phyloP scores from a whole-genome alignment of 441 rosid species.

The Breynia disticha region DNA sequence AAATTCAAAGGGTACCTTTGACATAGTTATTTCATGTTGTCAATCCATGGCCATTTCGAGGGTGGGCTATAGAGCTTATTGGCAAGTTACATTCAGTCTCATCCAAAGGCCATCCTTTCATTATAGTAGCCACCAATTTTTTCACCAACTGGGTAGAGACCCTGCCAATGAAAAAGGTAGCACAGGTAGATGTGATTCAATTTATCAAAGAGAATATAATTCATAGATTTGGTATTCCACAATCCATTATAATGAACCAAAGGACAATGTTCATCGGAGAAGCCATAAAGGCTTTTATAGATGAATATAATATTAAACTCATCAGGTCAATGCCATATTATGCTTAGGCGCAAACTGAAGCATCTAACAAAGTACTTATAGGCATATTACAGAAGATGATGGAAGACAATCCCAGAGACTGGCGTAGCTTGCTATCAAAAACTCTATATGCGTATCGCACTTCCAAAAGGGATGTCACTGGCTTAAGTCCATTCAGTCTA shows the following conservation, averaged over 20 bases:
- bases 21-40: no score
- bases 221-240: no score
- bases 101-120: no score
- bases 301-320: not conserved
- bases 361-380: not conserved
- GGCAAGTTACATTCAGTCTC: no score
- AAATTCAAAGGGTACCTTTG: no score
- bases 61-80: no score
- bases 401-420: not conserved
- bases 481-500: not conserved
- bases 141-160: no score
- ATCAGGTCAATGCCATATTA: not conserved
- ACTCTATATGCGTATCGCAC: not conserved
- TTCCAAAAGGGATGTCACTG: not conserved
- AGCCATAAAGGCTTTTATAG: not conserved
- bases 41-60: no score
- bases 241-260: not conserved
- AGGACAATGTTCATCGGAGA: conserved; percentile 1
- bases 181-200: no score
- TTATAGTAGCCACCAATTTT: no score
- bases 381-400: not conserved
- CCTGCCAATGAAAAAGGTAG: no score
- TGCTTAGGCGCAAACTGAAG: not conserved
- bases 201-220: no score
- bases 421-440: not conserved